These are phyloP conservation scores for Gyromitra esculenta DNA, from an alignment of 2,329 filamentous ascomycete genomes.

Conservation along the genomic window DNA sequence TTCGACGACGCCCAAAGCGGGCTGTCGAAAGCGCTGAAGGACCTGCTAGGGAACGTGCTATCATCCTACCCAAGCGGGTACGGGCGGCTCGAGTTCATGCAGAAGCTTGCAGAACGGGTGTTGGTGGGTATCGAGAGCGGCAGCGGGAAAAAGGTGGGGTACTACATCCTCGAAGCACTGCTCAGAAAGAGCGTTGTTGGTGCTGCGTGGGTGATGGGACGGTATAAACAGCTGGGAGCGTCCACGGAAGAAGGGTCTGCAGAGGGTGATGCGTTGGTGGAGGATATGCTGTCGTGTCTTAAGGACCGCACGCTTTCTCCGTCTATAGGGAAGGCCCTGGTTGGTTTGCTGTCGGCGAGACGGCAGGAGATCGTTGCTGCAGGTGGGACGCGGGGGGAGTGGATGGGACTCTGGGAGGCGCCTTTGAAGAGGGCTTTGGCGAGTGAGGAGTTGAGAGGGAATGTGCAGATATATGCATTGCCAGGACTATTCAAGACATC, in stretches of 20 bases:
- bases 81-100: background rate
- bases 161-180: constrained; percentile 49
- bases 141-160: constrained; percentile 41
- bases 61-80: background rate
- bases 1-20: constrained; percentile 50
- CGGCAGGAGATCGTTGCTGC: constrained; percentile 22
- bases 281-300: constrained; percentile 33
- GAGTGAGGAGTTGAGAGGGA: constrained; percentile 68
- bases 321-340: constrained; percentile 52
- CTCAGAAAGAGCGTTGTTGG: constrained; percentile 24
- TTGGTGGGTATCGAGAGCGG: constrained; percentile 11
- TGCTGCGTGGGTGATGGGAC: constrained; percentile 9
- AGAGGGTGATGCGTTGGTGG: constrained; percentile 4
- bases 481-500: constrained; percentile 71
- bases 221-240: constrained; percentile 4
- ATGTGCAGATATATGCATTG: constrained; percentile 73
- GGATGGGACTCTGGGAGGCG: constrained; percentile 65
- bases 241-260: background rate
- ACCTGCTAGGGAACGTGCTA: constrained; percentile 47
- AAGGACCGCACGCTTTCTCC: constrained; percentile 55
- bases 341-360: constrained; percentile 26
- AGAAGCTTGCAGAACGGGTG: constrained; percentile 14
- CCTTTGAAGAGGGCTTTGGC: constrained; percentile 68
- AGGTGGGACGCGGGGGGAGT: constrained; percentile 13
- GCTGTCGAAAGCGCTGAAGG: constrained; percentile 52